phyloP scores from a whole-genome alignment of 2,329 filamentous ascomycete species.

The Rutstroemia sp. region DNA sequence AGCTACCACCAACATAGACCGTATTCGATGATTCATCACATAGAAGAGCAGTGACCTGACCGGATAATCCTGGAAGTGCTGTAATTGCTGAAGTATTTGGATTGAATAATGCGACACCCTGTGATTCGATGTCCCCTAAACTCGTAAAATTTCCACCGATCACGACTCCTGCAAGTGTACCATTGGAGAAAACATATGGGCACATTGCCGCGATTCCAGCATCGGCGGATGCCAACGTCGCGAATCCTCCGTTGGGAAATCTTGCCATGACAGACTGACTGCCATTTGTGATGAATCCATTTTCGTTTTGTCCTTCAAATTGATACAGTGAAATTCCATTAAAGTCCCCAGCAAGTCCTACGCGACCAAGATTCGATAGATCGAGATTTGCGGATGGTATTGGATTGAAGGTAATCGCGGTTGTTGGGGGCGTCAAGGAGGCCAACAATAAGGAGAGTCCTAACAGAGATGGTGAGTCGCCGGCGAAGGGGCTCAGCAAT shows the following conservation, averaged over 20 bases:
- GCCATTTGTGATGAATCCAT: conserved; percentile 62
- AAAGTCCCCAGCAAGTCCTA: conserved; percentile 85
- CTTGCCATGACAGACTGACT: conserved; percentile 73
- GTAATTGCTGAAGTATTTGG: conserved; percentile 62
- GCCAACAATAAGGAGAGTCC: conserved; percentile 35
- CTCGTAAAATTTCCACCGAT: conserved; percentile 96
- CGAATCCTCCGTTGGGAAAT: conserved; percentile 79
- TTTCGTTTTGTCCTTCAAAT: conserved; percentile 71
- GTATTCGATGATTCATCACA: conserved; percentile 71
- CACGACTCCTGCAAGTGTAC: conserved; percentile 64
- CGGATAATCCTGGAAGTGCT: conserved; percentile 72
- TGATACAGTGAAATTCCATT: conserved; percentile 85
- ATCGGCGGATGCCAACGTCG: conserved; percentile 67
- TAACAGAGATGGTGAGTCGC: conserved; percentile 28
- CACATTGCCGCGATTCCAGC: conserved; percentile 87
- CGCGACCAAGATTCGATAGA: conserved; percentile 67
- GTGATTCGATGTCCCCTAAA: conserved; percentile 66
- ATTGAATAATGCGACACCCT: conserved; percentile 76
- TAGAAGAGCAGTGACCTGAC: conserved; percentile 72
- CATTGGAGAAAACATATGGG: conserved; percentile 60
- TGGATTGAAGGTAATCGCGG: conserved; percentile 51
- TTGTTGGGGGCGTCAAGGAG: conserved; percentile 34
- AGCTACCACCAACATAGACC: conserved; percentile 89
- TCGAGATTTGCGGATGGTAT: conserved; percentile 69
- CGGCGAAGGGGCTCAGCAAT: conserved; percentile 25